A percentile compares a stretch with the other conserved stretches of the same genome.
These are phyloP conservation scores for Neurospora crassa DNA, from an alignment of 2,329 filamentous ascomycete genomes.

Conservation along the genomic window DNA sequence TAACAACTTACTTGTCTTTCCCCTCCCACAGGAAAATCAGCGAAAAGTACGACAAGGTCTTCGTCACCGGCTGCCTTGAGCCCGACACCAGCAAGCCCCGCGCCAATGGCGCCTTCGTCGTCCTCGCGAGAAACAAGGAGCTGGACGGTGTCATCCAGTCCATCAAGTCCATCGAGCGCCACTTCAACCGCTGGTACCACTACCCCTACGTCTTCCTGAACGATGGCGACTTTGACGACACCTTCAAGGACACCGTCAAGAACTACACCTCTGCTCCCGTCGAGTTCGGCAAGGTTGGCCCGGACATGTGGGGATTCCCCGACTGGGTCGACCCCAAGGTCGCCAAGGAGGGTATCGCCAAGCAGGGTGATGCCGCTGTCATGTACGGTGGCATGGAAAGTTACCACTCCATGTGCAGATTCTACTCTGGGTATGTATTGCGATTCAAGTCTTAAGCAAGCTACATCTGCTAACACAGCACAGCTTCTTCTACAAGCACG, in stretches of 20 bases:
- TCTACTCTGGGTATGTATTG: constrained; percentile 79
- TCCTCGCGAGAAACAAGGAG: constrained; percentile 92
- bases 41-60: constrained; percentile 95
- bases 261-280: constrained; percentile 85
- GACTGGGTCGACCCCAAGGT: constrained; percentile 94
- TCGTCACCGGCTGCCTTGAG: constrained; percentile 80
- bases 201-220: constrained; percentile 99
- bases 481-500: constrained; percentile 94
- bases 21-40: constrained; percentile 68
- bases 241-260: constrained; percentile 76
- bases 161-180: constrained; percentile 92
- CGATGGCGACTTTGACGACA: constrained; percentile 91
- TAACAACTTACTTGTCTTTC: constrained; percentile 1
- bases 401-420: constrained; percentile 98
- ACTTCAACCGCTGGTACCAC: constrained; percentile 98
- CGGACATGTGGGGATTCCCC: constrained; percentile 90
- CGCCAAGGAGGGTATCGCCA: constrained; percentile 88
- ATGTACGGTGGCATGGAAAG: constrained; percentile 99
- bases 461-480: constrained; percentile 14
- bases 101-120: constrained; percentile 92
- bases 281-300: constrained; percentile 89
- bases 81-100: constrained; percentile 69
- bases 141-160: constrained; percentile 93
- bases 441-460: not conserved
- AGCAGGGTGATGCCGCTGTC: constrained; percentile 93